Evolutionary conservation across 2,329 filamentous ascomycete species (phyloP).

Genomic region (Stachybotrys chartarum): DNA sequence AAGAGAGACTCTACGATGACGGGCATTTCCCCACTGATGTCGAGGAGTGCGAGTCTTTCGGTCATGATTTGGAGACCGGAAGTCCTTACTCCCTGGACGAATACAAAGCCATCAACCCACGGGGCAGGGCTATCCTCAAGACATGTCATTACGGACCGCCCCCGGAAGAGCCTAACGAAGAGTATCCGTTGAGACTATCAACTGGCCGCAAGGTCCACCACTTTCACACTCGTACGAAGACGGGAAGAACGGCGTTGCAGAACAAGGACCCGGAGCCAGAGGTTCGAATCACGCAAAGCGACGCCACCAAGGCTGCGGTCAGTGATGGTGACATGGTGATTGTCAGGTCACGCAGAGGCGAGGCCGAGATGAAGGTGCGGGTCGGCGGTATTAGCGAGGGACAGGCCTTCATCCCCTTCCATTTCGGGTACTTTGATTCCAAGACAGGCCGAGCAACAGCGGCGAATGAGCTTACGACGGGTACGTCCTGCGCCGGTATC

Average conservation of each 20-base stretch:
- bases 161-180: conserved; percentile 18
- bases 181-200: conserved; percentile 23
- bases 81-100: conserved; percentile 19
- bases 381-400: conserved; percentile 17
- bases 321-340: conserved; percentile 13
- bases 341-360: conserved; percentile 20
- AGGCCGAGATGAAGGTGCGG: conserved; percentile 19
- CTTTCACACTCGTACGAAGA: conserved; percentile 30
- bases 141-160: conserved; percentile 19
- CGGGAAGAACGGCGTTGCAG: conserved; percentile 22
- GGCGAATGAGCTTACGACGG: conserved; percentile 27
- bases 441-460: conserved; percentile 22
- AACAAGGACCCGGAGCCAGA: conserved; percentile 19
- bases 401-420: conserved; percentile 30
- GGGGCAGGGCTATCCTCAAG: neutral
- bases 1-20: conserved; percentile 24
- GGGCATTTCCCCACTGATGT: conserved; percentile 25
- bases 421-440: conserved; percentile 28
- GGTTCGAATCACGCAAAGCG: conserved; percentile 18
- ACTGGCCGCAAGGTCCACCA: conserved; percentile 25
- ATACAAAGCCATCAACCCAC: conserved; percentile 10
- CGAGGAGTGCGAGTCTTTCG: conserved; percentile 26
- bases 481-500: conserved; percentile 10
- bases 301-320: conserved; percentile 17
- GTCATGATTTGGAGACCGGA: conserved; percentile 28